Evolutionary conservation across 1,284 basidiomycete species (phyloP).

Genomic region (Moniliella sp.): DNA sequence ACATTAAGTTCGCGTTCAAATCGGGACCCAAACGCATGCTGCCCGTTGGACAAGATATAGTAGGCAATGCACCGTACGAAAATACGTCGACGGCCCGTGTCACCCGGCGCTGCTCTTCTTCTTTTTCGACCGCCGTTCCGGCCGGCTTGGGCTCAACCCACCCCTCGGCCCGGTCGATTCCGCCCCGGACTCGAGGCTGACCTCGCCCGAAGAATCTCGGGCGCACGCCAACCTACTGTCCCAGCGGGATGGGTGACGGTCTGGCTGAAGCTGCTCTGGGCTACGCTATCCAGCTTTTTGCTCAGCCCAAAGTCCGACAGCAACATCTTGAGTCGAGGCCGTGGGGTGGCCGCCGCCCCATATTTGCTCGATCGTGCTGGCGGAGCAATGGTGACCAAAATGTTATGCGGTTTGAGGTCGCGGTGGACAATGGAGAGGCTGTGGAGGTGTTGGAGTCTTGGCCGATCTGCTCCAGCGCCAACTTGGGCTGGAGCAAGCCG

Average conservation of each 20-base stretch:
- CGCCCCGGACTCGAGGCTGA: constrained; percentile 14
- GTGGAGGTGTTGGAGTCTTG: constrained; percentile 75
- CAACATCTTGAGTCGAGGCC: constrained; percentile 25
- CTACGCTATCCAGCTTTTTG: constrained; percentile 24
- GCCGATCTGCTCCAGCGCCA: constrained; percentile 65
- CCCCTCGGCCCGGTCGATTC: constrained; percentile 8
- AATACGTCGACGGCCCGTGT: constrained; percentile 31
- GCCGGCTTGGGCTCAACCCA: constrained; percentile 4
- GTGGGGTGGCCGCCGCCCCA: constrained; percentile 8
- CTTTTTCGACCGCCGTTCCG: constrained; percentile 4
- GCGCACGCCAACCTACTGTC: constrained; percentile 30
- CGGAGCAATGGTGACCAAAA: constrained; percentile 51
- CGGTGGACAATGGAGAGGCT: constrained; percentile 86
- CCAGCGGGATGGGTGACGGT: constrained; percentile 28
- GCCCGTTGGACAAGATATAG: constrained; percentile 27
- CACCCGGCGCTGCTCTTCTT: constrained; percentile 13
- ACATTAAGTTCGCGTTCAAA: constrained; percentile 33
- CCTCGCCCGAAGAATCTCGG: constrained; percentile 27
- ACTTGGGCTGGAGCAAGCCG: constrained; percentile 46
- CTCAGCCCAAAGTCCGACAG: constrained; percentile 32
- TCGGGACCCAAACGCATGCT: constrained; percentile 26
- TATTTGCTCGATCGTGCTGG: too few relatives aligned
- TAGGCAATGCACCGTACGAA: constrained; percentile 27
- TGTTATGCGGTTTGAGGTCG: constrained; percentile 96
- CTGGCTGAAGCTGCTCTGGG: constrained; percentile 28